Conservation (phyloP, 2,329 filamentous ascomycete species). For the Claviceps quebecensis region DNA sequence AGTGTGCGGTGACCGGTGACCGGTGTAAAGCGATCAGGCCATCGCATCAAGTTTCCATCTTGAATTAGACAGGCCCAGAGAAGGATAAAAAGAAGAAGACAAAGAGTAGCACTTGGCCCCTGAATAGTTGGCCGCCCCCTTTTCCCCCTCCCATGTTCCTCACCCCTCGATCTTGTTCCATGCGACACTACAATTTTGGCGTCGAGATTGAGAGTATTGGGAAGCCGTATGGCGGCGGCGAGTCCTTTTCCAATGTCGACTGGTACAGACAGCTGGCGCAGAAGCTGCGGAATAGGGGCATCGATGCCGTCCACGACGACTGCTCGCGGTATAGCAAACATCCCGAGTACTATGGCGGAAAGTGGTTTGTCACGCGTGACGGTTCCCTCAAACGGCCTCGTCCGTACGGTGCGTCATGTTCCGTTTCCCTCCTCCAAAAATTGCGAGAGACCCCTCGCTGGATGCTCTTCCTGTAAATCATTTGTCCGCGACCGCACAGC, state of each 20-base stretch:
- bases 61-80: neutral
- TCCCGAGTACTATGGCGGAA: constrained; percentile 26
- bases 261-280: constrained; percentile 26
- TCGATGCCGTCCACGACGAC: constrained; percentile 23
- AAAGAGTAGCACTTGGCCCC: no score
- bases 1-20: no score
- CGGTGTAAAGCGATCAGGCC: no score
- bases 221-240: constrained; percentile 22
- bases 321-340: constrained; percentile 26
- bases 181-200: constrained; percentile 25
- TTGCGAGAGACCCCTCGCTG: no score
- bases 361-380: constrained; percentile 28
- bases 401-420: constrained; percentile 18
- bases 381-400: constrained; percentile 24
- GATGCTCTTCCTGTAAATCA: no score
- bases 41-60: neutral
- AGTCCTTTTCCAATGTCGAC: constrained; percentile 24
- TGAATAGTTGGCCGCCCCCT: neutral
- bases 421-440: neutral
- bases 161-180: neutral
- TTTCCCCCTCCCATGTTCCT: neutral
- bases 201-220: constrained; percentile 25
- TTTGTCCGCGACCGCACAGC: neutral
- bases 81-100: neutral
- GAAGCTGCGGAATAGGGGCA: constrained; percentile 24